Conservation (phyloP, 192 early-diverging fungal genomes). For the Diversispora eburnea region DNA sequence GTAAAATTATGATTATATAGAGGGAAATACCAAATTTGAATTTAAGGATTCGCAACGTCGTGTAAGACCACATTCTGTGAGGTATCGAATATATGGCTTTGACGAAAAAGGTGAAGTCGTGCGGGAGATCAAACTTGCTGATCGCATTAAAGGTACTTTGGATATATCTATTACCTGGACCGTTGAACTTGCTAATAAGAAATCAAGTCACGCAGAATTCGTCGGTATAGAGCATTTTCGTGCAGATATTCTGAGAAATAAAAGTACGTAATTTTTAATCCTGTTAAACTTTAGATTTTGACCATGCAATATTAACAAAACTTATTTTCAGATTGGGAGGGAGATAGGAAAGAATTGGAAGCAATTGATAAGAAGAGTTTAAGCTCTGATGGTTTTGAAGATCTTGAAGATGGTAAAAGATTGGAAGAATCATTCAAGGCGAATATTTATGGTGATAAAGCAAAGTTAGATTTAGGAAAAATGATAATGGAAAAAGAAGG, state of each 20-base stretch:
- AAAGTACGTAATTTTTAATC: not conserved
- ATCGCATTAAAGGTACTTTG: not conserved
- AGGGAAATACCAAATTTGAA: not conserved
- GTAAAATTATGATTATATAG: not conserved
- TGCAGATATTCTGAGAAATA: not conserved
- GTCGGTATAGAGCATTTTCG: not conserved
- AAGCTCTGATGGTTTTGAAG: not conserved
- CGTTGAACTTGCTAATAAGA: slow-evolving; percentile 25
- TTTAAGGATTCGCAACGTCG: not conserved
- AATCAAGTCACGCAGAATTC: slow-evolving; percentile 9
- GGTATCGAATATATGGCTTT: slow-evolving; percentile 23
- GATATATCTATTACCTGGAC: slow-evolving; percentile 8
- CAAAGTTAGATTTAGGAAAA: slow-evolving; percentile 1
- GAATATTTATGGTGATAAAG: slow-evolving; percentile 9
- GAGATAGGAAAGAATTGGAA: slow-evolving; percentile 1
- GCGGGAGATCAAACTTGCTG: not conserved
- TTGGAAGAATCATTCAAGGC: not conserved
- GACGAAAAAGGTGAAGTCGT: not conserved
- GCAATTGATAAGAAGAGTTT: not conserved
- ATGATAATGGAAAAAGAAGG: slow-evolving; percentile 21
- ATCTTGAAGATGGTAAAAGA: not conserved
- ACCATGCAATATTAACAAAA: not conserved
- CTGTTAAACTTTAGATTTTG: not conserved
- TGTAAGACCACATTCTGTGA: slow-evolving; percentile 21
- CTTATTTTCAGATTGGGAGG: slow-evolving; percentile 15